Evolutionary conservation across 371 early-diverging fungal species (phyloP), one percentile per base, ranked within the genome.

Genomic region (Choanephora cucurbitarum): DNA sequence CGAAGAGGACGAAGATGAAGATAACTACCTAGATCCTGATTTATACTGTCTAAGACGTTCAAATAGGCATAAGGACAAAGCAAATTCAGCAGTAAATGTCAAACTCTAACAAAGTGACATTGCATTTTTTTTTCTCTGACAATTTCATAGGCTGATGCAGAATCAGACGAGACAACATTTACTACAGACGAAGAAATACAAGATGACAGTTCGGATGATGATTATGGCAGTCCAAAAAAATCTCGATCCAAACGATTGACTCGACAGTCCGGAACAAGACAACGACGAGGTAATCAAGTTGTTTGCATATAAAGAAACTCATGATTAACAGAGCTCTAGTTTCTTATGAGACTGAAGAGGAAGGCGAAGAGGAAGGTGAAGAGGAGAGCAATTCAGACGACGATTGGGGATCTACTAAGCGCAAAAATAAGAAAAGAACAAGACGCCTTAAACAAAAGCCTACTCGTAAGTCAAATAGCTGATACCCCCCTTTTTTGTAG

Each of bases 31-130:
- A n/a, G 66, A 66, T 49, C 66, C 66, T 44, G 66, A 66, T 9
- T 52, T 66, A 9, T 66, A 66, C 34, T 60, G 66, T 23, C 22
- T 66, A 40, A 52, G 66, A 41, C 53, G 66, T 18, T 66, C 66
- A 15, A 42, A 49, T 19, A 43, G 66, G 24, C 49, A 60, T 24
- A 60, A 60, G 57, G 37, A 47, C 1, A 44, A 42, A 23, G 31
- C 41, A 32, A 59, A 28, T 37, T 17, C 14, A 33, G 53, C 49
- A 23, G 52, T 67, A 51, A 24, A 5, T 31, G 23, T 55, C 17
- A 23, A 42, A 24, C n/a, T 22, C n/a, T 44, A 54, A 31, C 21
- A 23, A 14, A 39, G n/a, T 33, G 24, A 19, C 39, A 21, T 19
- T 44, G 33, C 32, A 21, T 34, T 53, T 32, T 17, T 44, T 40